These are phyloP conservation scores for Phaeodactylum tricornutum DNA, from an alignment of 108 stramenopile genomes.

Conservation along the genomic window DNA sequence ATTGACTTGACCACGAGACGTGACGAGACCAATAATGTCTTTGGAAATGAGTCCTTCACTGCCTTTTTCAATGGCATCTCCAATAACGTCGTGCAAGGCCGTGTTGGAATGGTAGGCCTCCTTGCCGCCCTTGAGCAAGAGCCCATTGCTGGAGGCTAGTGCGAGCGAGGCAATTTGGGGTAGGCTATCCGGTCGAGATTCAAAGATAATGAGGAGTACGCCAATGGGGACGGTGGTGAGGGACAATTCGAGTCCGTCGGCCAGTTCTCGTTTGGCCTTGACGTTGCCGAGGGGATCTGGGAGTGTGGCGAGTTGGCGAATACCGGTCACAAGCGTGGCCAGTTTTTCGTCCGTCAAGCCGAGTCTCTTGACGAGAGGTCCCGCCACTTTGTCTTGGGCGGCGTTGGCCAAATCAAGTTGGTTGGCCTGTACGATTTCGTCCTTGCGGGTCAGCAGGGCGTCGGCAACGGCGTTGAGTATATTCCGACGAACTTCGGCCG, in stretches of 20 bases:
- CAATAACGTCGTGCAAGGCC: constrained; percentile 79
- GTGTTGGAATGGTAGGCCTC: constrained; percentile 90
- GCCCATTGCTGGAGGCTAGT: constrained; percentile 90
- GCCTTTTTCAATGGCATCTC: constrained; percentile 81
- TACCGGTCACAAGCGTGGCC: constrained; percentile 74
- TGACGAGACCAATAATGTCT: constrained; percentile 88
- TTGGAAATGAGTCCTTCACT: constrained; percentile 71
- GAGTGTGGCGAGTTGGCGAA: constrained; percentile 65
- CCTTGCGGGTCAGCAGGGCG: constrained; percentile 47
- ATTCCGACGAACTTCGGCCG: constrained; percentile 54
- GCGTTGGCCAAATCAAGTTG: constrained; percentile 76
- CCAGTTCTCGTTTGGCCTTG: constrained; percentile 77
- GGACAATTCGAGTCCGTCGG: constrained; percentile 83
- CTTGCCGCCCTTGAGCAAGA: constrained; percentile 97
- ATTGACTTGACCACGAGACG: constrained; percentile 83
- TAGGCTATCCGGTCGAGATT: constrained; percentile 94
- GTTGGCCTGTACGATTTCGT: constrained; percentile 78
- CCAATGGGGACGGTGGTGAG: constrained; percentile 93
- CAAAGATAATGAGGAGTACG: constrained; percentile 96
- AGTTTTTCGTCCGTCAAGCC: constrained; percentile 87
- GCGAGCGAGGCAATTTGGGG: constrained; percentile 96
- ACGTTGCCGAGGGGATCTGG: constrained; percentile 75
- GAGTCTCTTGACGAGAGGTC: constrained; percentile 65
- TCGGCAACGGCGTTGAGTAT: constrained; percentile 79
- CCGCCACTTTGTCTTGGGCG: constrained; percentile 49